These are phyloP conservation scores for Lactarius pseudohatsudake DNA, from an alignment of 768 basidiomycete genomes.

Conservation along the genomic window DNA sequence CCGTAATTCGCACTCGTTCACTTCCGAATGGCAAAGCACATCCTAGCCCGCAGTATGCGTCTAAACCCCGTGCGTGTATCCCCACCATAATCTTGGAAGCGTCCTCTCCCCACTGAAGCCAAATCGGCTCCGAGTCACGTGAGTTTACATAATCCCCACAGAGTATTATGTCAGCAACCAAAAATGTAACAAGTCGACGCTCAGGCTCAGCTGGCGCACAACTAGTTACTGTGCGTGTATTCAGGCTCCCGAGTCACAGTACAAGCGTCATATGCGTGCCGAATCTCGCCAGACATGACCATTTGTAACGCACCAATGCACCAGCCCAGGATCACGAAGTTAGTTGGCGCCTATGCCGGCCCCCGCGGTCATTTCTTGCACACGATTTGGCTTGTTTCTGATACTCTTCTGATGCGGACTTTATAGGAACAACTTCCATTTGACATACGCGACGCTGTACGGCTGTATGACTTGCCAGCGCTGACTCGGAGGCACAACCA, in stretches of 20 bases:
- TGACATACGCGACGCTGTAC: background rate
- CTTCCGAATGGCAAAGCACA: background rate
- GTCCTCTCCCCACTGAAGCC: background rate
- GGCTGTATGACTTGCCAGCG: background rate
- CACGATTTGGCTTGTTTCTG: background rate
- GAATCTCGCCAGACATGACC: background rate
- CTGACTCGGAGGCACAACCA: background rate
- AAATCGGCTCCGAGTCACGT: no score
- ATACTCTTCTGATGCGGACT: background rate
- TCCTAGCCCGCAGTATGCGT: background rate
- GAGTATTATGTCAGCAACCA: no score
- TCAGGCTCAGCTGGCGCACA: no score
- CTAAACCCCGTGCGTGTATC: background rate
- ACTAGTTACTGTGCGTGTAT: background rate
- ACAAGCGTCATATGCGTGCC: background rate
- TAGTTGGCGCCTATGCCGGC: background rate
- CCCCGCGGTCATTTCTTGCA: background rate
- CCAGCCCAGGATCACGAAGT: no score
- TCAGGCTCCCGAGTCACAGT: background rate
- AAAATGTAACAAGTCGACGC: no score
- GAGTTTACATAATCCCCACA: no score
- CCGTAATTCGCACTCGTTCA: background rate
- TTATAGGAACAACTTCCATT: background rate
- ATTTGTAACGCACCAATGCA: no score
- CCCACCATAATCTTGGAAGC: background rate